phyloP scores from a whole-genome alignment of 495 filamentous ascomycete species.

The Neurospora sp. region DNA sequence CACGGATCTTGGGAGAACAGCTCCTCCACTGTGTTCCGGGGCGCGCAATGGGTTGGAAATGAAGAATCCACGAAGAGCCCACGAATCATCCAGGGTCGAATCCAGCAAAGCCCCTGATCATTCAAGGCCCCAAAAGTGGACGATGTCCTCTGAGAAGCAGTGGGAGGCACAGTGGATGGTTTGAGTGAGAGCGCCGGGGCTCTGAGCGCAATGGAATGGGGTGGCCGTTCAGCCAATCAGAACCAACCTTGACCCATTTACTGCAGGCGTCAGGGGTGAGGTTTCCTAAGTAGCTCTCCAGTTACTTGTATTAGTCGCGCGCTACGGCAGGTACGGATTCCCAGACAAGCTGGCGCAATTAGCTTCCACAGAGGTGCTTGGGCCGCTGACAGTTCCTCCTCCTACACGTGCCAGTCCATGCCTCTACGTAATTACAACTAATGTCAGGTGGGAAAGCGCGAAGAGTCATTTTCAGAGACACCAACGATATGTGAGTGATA shows the following conservation, averaged over 20 bases:
- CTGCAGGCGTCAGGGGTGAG: not conserved
- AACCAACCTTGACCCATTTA: not conserved
- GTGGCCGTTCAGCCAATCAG: not conserved
- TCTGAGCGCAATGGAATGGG: not conserved
- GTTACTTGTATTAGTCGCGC: conserved; percentile 17
- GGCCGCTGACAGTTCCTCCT: not conserved
- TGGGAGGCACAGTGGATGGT: not conserved
- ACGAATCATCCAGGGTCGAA: not conserved
- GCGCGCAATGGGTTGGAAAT: not conserved
- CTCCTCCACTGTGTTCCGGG: not conserved
- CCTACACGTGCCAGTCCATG: not conserved
- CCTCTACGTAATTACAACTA: not conserved
- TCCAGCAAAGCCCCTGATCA: not conserved
- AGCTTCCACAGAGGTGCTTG: not conserved
- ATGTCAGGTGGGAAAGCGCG: not conserved
- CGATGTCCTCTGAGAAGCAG: not conserved
- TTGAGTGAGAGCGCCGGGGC: not conserved
- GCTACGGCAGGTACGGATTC: conserved; percentile 23
- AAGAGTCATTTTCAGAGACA: not conserved
- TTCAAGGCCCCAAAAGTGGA: not conserved
- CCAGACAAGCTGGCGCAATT: not conserved
- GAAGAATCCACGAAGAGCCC: not conserved
- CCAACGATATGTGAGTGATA: not conserved
- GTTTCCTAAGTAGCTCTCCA: not conserved
- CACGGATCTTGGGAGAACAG: not conserved